Conservation (phyloP, 805 yeast species). For the Pichia phayaonensis region DNA sequence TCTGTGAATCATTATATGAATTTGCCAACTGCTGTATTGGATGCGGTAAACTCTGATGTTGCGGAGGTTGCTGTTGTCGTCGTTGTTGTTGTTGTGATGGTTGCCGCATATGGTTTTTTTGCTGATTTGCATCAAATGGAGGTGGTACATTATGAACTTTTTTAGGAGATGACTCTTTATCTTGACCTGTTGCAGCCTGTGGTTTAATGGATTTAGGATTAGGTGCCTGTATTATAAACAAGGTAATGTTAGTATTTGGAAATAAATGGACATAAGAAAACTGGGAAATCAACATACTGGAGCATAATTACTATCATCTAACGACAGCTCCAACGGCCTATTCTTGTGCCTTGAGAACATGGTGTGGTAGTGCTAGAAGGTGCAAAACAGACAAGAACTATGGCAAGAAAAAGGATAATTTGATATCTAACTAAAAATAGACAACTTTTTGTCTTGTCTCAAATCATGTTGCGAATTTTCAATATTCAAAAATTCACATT, state of each 20-base stretch:
- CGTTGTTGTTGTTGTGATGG: slow-evolving; percentile 6
- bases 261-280: background rate
- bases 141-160: background rate
- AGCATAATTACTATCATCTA: slow-evolving; percentile 14
- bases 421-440: background rate
- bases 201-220: slow-evolving; percentile 16
- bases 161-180: slow-evolving; percentile 3
- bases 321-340: slow-evolving; percentile 11
- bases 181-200: slow-evolving; percentile 17
- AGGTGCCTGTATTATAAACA: slow-evolving; percentile 7
- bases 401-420: background rate
- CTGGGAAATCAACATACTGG: slow-evolving; percentile 9
- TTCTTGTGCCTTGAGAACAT: slow-evolving; percentile 15
- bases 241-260: slow-evolving; percentile 1
- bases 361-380: background rate
- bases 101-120: slow-evolving; percentile 16
- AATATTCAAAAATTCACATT: too few species aligned
- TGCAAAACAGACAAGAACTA: background rate
- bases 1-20: background rate
- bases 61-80: slow-evolving; percentile 8
- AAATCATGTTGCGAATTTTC: too few species aligned
- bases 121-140: background rate
- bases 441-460: background rate
- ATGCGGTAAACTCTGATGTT: slow-evolving; percentile 10
- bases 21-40: slow-evolving; percentile 7